These are phyloP conservation scores for Phytopythium litorale DNA, from an alignment of 352 stramenopile species.

Conservation along the genomic window DNA sequence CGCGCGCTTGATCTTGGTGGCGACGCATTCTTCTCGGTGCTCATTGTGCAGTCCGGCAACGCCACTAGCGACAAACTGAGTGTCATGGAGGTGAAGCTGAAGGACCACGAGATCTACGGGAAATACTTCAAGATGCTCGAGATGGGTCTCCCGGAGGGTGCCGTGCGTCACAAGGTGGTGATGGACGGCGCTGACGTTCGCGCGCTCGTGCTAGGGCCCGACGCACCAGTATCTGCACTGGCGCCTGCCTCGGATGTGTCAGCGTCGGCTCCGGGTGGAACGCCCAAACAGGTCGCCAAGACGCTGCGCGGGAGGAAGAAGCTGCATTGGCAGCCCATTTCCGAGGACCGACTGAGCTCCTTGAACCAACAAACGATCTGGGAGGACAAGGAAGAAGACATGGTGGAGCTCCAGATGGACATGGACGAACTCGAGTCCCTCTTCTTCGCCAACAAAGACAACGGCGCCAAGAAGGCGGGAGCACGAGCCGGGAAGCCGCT, in stretches of 20 bases:
- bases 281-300: slow-evolving; percentile 11
- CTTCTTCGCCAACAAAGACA: slow-evolving; percentile 71
- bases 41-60: slow-evolving; percentile 15
- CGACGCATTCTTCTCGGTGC: slow-evolving; percentile 37
- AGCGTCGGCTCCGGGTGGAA: neutral
- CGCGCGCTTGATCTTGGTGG: slow-evolving; percentile 53
- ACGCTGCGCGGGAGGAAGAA: slow-evolving; percentile 72
- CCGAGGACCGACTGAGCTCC: slow-evolving; percentile 74
- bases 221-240: slow-evolving; percentile 49
- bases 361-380: slow-evolving; percentile 74
- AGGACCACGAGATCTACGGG: slow-evolving; percentile 55
- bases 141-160: slow-evolving; percentile 82
- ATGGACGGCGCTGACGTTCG: slow-evolving; percentile 40
- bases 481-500: slow-evolving; percentile 32
- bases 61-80: neutral
- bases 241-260: neutral
- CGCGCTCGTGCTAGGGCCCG: slow-evolving; percentile 61
- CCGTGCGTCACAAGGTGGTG: slow-evolving; percentile 83
- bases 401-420: slow-evolving; percentile 74
- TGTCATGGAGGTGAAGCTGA: slow-evolving; percentile 31
- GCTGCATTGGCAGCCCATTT: slow-evolving; percentile 87
- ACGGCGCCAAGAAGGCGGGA: slow-evolving; percentile 44
- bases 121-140: slow-evolving; percentile 95
- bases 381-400: slow-evolving; percentile 74
- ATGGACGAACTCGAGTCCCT: slow-evolving; percentile 86